Evolutionary conservation across 2,329 filamentous ascomycete genomes (phyloP).

Genomic region (Xylaria sp.): DNA sequence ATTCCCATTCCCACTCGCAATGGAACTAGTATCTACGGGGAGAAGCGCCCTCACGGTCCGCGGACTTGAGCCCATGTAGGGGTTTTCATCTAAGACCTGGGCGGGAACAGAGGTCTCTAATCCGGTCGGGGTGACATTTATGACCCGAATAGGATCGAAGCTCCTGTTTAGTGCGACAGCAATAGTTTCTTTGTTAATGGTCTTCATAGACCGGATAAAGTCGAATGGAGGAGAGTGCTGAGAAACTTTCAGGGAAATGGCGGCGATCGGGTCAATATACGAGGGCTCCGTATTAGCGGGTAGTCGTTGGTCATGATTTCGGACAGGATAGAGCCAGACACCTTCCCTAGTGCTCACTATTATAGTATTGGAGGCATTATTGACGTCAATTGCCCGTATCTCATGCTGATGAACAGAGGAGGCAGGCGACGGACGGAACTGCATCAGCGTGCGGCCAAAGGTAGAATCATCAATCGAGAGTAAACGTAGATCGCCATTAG

Average conservation of each 20-base stretch:
- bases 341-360: conserved; percentile 52
- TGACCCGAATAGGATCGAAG: conserved; percentile 57
- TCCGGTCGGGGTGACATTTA: conserved; percentile 60
- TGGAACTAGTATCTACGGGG: conserved; percentile 53
- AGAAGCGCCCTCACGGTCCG: conserved; percentile 60
- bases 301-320: conserved; percentile 26
- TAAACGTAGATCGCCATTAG: conserved; percentile 61
- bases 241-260: conserved; percentile 41
- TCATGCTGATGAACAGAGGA: conserved; percentile 42
- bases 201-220: conserved; percentile 55
- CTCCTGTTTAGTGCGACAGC: conserved; percentile 59
- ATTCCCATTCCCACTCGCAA: conserved; percentile 51
- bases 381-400: conserved; percentile 54
- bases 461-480: conserved; percentile 53
- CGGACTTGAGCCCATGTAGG: conserved; percentile 44
- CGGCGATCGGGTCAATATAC: conserved; percentile 37
- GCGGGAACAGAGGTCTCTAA: conserved; percentile 53
- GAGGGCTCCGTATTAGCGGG: conserved; percentile 28
- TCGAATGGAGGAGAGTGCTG: conserved; percentile 41
- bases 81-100: conserved; percentile 48
- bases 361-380: conserved; percentile 44
- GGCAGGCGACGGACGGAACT: conserved; percentile 35
- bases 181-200: conserved; percentile 58
- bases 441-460: conserved; percentile 49
- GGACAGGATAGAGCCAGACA: conserved; percentile 52